These are phyloP conservation scores for Podila clonocystis DNA, from an alignment of 192 early-diverging fungal species.

Conservation along the genomic window DNA sequence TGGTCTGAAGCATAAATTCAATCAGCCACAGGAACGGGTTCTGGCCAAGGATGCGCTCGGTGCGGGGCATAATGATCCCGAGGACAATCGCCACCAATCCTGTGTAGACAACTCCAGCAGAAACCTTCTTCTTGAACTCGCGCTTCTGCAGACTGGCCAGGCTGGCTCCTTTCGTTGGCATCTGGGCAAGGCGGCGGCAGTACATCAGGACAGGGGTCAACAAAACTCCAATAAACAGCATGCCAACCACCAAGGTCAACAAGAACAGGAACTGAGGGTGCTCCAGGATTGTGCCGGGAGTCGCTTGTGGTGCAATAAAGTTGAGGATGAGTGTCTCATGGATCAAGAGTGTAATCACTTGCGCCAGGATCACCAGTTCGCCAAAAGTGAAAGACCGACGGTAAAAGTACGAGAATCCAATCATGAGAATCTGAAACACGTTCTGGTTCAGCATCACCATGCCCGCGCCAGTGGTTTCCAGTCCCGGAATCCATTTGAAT, in stretches of 20 bases:
- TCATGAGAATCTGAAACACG: constrained; percentile 48
- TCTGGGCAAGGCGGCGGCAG: constrained; percentile 58
- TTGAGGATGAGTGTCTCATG: constrained; percentile 29
- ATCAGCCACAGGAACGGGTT: constrained; percentile 79
- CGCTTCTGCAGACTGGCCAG: constrained; percentile 18
- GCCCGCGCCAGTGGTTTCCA: constrained; percentile 36
- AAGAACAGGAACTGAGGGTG: constrained; percentile 59
- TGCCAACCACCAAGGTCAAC: constrained; percentile 73
- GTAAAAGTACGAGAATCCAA: constrained; percentile 48
- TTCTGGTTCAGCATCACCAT: constrained; percentile 52
- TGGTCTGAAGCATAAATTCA: constrained; percentile 33
- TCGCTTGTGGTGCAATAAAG: constrained; percentile 18
- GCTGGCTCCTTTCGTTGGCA: constrained; percentile 54
- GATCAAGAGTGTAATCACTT: constrained; percentile 63
- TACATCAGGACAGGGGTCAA: constrained; percentile 62
- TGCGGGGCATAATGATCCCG: constrained; percentile 65
- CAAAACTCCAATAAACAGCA: constrained; percentile 71
- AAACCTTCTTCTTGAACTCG: constrained; percentile 53
- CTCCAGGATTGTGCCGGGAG: constrained; percentile 14
- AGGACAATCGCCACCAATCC: constrained; percentile 56
- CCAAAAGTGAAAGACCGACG: constrained; percentile 72
- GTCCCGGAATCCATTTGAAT: constrained; percentile 37
- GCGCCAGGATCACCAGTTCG: constrained; percentile 70
- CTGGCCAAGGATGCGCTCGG: constrained; percentile 54
- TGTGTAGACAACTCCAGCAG: constrained; percentile 54